Evolutionary conservation across 805 yeast species (phyloP), one percentile per base, ranked within the genome.

Genomic region (Yarrowia divulgata): DNA sequence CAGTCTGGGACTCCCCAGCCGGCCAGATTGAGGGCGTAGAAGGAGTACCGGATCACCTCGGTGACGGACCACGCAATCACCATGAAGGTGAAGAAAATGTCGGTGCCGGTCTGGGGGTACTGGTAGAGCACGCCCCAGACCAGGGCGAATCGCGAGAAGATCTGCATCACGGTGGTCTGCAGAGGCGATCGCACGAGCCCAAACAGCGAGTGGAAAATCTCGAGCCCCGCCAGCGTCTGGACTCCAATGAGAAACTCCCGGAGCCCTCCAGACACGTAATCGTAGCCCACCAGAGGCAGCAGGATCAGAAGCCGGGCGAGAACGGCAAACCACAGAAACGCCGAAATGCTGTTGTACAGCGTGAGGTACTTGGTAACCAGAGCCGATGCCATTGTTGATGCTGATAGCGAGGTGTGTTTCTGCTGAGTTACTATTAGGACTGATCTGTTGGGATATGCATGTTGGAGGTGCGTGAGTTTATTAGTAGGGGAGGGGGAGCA

Each of bases 61-160:
- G 98, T 91, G 67, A 91, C 74, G n/a, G 95, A 87, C 99, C 99
- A 95, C 13, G 97, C 93, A 54, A 87, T 73, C 58, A 88, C 82
- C 77, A 94, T 84, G 0, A 94, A 81, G 69, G 88, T 79, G 78
- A 89, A 93, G 16, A 85, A 82, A 12, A 75, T 69, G 43, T 72
- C 70, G 73, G 84, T 83, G 37, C 92, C 92, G 19, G 89, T 90
- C 19, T 85, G 75, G 9, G 98, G 97, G 72, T 93, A 82, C n/a
- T 83, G 77, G 67, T 86, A 86, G 79, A 92, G 87, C 66, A 94
- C 85, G 3, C 98, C 98, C 81, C 90, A 82, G 7, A 91, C 97
- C 48, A 95, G 84, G 72, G 93, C 80, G 67, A 93, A 78, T 72
- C 99, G 85, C 13, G 98, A 93, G 8, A 89, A 84, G 0, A 95